Evolutionary conservation across 495 filamentous ascomycete genomes (phyloP).

Genomic region (Penicillium ochrochloron): DNA sequence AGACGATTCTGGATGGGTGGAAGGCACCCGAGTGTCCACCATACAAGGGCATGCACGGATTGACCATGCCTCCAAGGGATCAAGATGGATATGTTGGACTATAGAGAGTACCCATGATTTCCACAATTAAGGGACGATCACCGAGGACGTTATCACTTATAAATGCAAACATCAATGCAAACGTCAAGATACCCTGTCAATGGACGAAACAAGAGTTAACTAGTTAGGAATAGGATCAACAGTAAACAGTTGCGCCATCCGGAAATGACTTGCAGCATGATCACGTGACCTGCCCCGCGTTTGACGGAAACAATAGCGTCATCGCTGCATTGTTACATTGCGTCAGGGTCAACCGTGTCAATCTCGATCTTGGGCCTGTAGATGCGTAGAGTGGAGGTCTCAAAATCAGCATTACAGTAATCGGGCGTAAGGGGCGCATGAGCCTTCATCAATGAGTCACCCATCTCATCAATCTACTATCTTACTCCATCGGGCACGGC

Average conservation of each 20-base stretch:
- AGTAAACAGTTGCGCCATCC: conserved; percentile 4
- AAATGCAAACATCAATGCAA: neutral
- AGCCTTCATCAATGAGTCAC: neutral
- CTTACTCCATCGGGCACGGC: neutral
- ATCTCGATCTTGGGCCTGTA: neutral
- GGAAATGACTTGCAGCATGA: conserved; percentile 17
- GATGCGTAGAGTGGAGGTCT: neutral
- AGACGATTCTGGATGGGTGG: conserved; percentile 60
- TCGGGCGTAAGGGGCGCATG: conserved; percentile 1
- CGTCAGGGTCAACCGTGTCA: neutral
- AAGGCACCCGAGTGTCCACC: conserved; percentile 56
- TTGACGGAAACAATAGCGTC: conserved; percentile 24
- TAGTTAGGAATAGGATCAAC: neutral
- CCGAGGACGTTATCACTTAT: neutral
- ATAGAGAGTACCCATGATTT: conserved; percentile 11
- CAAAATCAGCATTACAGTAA: neutral
- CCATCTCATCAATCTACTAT: neutral
- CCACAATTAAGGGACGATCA: neutral
- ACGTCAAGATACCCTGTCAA: neutral
- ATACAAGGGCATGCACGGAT: conserved; percentile 72
- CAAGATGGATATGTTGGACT: conserved; percentile 40
- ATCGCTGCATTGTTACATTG: conserved; percentile 33
- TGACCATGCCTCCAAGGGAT: conserved; percentile 51
- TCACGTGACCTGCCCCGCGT: conserved; percentile 36
- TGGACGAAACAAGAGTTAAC: neutral